These are phyloP conservation scores for Peronospora farinosa DNA, from an alignment of 352 stramenopile species.

Conservation along the genomic window DNA sequence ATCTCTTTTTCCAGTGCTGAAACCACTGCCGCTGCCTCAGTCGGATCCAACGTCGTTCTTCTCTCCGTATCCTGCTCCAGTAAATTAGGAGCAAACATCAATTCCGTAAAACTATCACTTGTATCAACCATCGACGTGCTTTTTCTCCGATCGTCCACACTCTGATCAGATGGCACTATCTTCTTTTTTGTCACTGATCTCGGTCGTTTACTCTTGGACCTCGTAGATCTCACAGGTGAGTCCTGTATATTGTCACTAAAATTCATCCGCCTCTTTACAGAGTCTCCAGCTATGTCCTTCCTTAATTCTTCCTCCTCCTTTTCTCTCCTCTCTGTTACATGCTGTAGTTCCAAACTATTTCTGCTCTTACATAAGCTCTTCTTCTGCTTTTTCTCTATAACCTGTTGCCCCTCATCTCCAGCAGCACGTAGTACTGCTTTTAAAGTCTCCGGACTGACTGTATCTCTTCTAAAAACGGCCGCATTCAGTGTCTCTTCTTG, in stretches of 20 bases:
- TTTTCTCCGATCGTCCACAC: slow-evolving; percentile 3
- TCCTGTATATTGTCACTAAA: slow-evolving; percentile 2
- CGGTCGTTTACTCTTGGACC: slow-evolving; percentile 14
- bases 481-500: slow-evolving; percentile 18
- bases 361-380: slow-evolving; percentile 1
- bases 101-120: slow-evolving; percentile 49
- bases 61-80: slow-evolving; percentile 24
- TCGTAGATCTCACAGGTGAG: slow-evolving; percentile 8
- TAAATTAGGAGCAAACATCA: slow-evolving; percentile 45
- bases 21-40: slow-evolving; percentile 39
- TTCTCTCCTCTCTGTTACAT: slow-evolving; percentile 1
- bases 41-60: slow-evolving; percentile 49
- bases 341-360: slow-evolving; percentile 1
- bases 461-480: slow-evolving; percentile 28
- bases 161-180: neutral
- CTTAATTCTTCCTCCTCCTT: neutral
- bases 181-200: slow-evolving; percentile 17
- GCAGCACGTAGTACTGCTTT: slow-evolving; percentile 27
- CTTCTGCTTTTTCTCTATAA: neutral
- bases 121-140: slow-evolving; percentile 12
- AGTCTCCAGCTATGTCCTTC: slow-evolving; percentile 1
- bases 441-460: slow-evolving; percentile 27
- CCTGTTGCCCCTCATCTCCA: slow-evolving; percentile 3
- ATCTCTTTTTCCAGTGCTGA: slow-evolving; percentile 31
- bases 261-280: neutral